Conservation (phyloP, 148 eudicot genomes). For the Rhododendron henanense region DNA sequence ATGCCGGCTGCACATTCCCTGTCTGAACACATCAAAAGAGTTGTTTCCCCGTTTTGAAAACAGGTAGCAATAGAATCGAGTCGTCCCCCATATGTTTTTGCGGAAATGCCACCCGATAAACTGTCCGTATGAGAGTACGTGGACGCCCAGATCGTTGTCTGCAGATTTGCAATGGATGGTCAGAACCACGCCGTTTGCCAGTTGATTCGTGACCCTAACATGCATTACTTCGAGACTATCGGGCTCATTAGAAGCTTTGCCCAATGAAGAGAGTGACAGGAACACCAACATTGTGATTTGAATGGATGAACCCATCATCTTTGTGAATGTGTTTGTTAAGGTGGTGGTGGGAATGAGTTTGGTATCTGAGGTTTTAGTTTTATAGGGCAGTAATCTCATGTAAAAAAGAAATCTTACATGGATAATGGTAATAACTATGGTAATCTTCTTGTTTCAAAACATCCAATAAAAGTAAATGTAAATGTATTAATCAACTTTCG, state of each 20-base stretch:
- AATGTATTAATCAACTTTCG: not conserved
- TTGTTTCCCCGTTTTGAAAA: no score
- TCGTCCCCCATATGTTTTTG: not conserved
- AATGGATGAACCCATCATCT: not conserved
- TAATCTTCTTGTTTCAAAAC: not conserved
- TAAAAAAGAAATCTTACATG: not conserved
- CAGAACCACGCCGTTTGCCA: not conserved
- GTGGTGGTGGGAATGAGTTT: not conserved
- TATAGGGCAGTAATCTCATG: not conserved
- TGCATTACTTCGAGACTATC: not conserved
- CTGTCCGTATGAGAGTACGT: not conserved
- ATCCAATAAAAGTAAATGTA: not conserved
- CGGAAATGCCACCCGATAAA: not conserved
- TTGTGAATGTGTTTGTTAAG: not conserved
- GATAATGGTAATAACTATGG: not conserved
- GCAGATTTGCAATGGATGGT: slow-evolving; percentile 3
- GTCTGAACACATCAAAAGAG: not conserved
- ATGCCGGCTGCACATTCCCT: not conserved
- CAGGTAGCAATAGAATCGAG: not conserved
- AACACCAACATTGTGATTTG: not conserved
- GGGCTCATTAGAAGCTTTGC: not conserved
- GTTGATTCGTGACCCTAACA: not conserved
- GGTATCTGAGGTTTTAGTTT: not conserved
- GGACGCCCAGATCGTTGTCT: not conserved
- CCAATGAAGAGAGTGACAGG: not conserved